Evolutionary conservation across 768 basidiomycete species (phyloP), one percentile per base, ranked within the genome.

Genomic region (Termitomyces sp.): DNA sequence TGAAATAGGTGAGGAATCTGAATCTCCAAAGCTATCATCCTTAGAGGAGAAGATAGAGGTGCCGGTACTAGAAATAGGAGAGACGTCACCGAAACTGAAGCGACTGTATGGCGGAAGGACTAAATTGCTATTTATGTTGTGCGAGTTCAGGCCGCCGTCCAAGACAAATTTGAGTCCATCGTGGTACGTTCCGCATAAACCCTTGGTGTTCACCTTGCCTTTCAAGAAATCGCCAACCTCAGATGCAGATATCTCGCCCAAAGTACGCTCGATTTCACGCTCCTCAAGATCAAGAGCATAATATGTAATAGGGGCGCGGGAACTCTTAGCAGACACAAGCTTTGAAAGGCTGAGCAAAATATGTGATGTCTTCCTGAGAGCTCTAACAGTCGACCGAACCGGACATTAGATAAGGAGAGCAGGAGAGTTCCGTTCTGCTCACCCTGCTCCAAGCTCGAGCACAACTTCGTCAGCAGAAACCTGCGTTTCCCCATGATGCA

Each of bases 381-480:
- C 82, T 20, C 93, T 95, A 67, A 52, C 43, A 38, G 57, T 26
- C 45, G 18, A 51, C 44, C 49, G 42, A 26, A 28, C n/a, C 32
- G 38, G 43, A 54, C 44, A 42, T 42, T 10, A 10, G n/a, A n/a
- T 24, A 20, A 43, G 26, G 42, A 18, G 28, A 58, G 10, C 7
- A 38, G 18, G 13, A 6, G 7, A 35, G 5, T 13, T 18, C 12
- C 8, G 48, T 13, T 45, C 32, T 28, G 55, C 91, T 79, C 70
- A 94, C 92, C 95, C 95, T 9, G 94, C 92, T 45, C 96, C 95
- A n/a, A 98, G 80, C 68, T 98, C 95, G 43, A 98, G 78, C 7
- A 97, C 78, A 53, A 86, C 79, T 54, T 84, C 81, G 43, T 80
- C 82, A 3, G 74, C 65, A 16, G 66, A 63, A 18, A 70, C 62